Evolutionary conservation across 805 yeast species (phyloP).

Genomic region (Metschnikowia gelsemii): DNA sequence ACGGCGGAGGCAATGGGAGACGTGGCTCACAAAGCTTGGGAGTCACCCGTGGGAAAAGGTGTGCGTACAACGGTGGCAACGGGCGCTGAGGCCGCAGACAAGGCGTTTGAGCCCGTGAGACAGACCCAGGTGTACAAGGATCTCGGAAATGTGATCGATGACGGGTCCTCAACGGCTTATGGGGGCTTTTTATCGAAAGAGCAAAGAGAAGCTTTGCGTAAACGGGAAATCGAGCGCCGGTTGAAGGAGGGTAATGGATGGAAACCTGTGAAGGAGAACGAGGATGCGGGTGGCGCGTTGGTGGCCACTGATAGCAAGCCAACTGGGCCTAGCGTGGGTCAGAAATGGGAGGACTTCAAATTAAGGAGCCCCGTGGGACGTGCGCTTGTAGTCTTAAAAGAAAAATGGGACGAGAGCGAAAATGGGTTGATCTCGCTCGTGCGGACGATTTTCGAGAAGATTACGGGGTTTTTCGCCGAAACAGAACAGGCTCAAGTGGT

Average conservation of each 20-base stretch:
- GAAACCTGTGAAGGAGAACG: conserved; percentile 71
- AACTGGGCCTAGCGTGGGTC: conserved; percentile 64
- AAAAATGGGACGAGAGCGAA: conserved; percentile 89
- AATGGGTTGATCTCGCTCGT: conserved; percentile 82
- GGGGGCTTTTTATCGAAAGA: conserved; percentile 92
- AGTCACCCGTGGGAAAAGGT: conserved; percentile 84
- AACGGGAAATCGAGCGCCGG: conserved; percentile 49
- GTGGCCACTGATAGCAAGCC: conserved; percentile 80
- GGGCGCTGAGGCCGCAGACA: conserved; percentile 84
- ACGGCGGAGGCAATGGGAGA: conserved; percentile 94
- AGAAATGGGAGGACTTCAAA: conserved; percentile 64
- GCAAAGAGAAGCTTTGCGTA: conserved; percentile 68
- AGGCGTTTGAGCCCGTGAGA: conserved; percentile 90
- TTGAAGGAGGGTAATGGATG: conserved; percentile 58
- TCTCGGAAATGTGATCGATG: conserved; percentile 83
- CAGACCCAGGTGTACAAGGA: conserved; percentile 87
- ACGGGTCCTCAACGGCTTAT: conserved; percentile 82
- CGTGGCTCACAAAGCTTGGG: conserved; percentile 93
- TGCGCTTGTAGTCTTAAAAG: conserved; percentile 55
- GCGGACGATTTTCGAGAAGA: conserved; percentile 75
- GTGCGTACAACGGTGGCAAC: conserved; percentile 82
- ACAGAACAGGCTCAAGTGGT: conserved; percentile 95
- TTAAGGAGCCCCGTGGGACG: conserved; percentile 71
- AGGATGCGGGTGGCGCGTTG: conserved; percentile 77
- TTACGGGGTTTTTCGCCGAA: conserved; percentile 90